These are phyloP conservation scores for Ustilago sp. DNA, from an alignment of 1,284 basidiomycete species.

Conservation along the genomic window DNA sequence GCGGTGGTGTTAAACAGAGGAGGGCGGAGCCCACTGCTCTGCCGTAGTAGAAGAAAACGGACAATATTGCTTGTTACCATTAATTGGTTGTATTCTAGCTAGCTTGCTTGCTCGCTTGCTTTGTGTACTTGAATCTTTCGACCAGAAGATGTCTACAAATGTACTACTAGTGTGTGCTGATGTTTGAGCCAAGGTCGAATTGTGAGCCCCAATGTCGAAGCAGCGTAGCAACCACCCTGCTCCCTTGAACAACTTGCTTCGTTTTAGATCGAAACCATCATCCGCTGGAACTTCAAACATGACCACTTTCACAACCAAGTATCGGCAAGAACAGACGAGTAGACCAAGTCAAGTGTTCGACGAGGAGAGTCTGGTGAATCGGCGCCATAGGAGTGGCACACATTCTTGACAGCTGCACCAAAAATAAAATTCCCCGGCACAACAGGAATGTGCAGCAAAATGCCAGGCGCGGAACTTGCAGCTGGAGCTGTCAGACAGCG, in stretches of 20 bases:
- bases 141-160: too few relatives aligned
- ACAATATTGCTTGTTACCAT: neutral
- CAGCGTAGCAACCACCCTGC: too few relatives aligned
- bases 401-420: constrained; percentile 4
- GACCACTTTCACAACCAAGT: too few relatives aligned
- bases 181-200: too few relatives aligned
- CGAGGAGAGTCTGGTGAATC: too few relatives aligned
- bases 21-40: constrained; percentile 16
- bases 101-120: neutral
- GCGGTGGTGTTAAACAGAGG: constrained; percentile 21
- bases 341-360: too few relatives aligned
- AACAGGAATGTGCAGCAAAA: constrained; percentile 5
- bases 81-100: neutral
- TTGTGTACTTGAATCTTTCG: neutral
- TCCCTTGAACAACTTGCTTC: too few relatives aligned
- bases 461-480: neutral
- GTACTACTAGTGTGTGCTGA: too few relatives aligned
- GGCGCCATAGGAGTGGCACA: neutral
- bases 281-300: too few relatives aligned
- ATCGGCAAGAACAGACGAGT: too few relatives aligned
- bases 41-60: neutral
- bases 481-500: constrained; percentile 7
- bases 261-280: too few relatives aligned
- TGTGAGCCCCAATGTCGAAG: too few relatives aligned
- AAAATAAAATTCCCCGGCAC: neutral